A percentile compares a stretch with the other conserved stretches of the same genome.
Conservation (phyloP, 2,329 filamentous ascomycete species). For the Stemphylium vesicarium region DNA sequence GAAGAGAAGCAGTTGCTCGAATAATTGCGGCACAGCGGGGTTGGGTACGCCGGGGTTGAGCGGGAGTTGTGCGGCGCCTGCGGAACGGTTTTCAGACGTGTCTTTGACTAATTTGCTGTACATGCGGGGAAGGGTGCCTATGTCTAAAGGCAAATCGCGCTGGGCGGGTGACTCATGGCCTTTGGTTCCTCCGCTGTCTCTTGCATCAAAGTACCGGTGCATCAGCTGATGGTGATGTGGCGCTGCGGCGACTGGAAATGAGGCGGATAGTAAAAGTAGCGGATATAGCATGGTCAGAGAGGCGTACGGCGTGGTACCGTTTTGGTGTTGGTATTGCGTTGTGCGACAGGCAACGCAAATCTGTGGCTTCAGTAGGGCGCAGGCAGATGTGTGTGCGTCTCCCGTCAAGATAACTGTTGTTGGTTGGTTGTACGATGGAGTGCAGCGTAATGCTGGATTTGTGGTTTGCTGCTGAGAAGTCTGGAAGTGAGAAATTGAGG, state of each 20-base stretch:
- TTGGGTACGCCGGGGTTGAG: slow-evolving; percentile 15
- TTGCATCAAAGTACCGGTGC: not conserved
- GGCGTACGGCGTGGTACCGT: no score
- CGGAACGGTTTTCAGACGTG: slow-evolving; percentile 2
- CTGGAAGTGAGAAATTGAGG: no score
- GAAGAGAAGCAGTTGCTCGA: slow-evolving; percentile 22
- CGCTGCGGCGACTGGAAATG: not conserved
- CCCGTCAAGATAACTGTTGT: no score
- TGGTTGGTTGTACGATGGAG: no score
- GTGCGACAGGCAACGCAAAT: no score
- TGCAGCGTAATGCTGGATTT: no score
- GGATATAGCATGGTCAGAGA: not conserved
- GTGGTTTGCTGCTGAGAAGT: no score
- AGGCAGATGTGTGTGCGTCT: no score
- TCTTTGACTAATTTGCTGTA: not conserved
- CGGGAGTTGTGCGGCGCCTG: slow-evolving; percentile 17
- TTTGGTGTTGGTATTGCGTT: no score
- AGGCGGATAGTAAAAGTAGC: not conserved
- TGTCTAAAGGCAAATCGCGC: not conserved
- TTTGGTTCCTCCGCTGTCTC: not conserved
- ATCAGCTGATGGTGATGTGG: not conserved
- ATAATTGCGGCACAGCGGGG: not conserved
- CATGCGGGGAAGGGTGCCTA: not conserved
- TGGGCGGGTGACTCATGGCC: not conserved
- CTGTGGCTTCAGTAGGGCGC: no score